Percentiles rank a stretch among this genome's conserved stretches.
phyloP scores from a whole-genome alignment of 108 stramenopile species.

The Bacterosira constricta region DNA sequence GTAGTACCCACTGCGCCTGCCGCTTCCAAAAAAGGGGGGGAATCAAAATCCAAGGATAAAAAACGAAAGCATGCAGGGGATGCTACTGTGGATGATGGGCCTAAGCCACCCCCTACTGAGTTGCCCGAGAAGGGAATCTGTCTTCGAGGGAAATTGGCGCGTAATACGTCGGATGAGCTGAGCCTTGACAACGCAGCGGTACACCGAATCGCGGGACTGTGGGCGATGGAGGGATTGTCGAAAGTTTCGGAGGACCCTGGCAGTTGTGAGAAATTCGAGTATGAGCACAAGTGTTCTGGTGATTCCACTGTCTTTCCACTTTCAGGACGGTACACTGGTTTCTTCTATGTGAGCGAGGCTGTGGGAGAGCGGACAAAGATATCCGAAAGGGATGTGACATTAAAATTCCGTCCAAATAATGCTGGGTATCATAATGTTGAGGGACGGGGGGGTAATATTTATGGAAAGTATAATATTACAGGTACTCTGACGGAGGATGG shows the following conservation, averaged over 20 bases:
- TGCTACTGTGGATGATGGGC: background rate
- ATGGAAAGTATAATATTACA: slow-evolving; percentile 85
- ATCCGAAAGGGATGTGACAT: slow-evolving; percentile 69
- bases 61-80: slow-evolving; percentile 7
- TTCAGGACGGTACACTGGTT: slow-evolving; percentile 81
- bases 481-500: slow-evolving; percentile 74
- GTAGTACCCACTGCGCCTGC: slow-evolving; percentile 5
- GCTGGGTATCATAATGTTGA: slow-evolving; percentile 88
- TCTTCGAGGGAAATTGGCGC: slow-evolving; percentile 69
- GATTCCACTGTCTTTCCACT: slow-evolving; percentile 64
- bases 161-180: slow-evolving; percentile 55
- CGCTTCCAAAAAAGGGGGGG: slow-evolving; percentile 29
- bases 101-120: slow-evolving; percentile 47
- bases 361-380: slow-evolving; percentile 64
- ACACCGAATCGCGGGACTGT: slow-evolving; percentile 76
- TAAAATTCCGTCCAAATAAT: slow-evolving; percentile 79
- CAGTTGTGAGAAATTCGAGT: slow-evolving; percentile 83
- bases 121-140: slow-evolving; percentile 66
- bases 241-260: slow-evolving; percentile 69
- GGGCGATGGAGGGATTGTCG: slow-evolving; percentile 72
- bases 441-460: slow-evolving; percentile 78
- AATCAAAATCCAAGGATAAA: slow-evolving; percentile 34
- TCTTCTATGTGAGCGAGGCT: slow-evolving; percentile 69
- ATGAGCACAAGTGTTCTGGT: slow-evolving; percentile 75
- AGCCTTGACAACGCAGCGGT: slow-evolving; percentile 57